These are phyloP conservation scores for Moniliella sp. DNA, from an alignment of 1,284 basidiomycete species.

Conservation along the genomic window DNA sequence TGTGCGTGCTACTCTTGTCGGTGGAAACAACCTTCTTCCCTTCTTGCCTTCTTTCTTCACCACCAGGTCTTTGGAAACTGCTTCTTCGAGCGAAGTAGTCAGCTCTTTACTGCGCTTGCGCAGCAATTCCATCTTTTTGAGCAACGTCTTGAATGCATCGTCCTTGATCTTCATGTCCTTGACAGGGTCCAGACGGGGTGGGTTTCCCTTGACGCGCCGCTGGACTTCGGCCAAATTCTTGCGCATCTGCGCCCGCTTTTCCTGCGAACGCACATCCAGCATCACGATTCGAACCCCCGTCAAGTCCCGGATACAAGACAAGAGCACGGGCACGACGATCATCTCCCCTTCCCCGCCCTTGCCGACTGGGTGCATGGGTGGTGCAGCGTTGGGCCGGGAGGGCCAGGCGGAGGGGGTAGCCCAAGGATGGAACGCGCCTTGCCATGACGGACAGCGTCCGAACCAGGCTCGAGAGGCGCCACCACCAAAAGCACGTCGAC, in stretches of 20 bases:
- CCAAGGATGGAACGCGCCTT: not conserved
- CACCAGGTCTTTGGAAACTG: no score
- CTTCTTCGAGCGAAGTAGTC: constrained; percentile 4
- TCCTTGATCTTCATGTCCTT: constrained; percentile 92
- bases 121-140: constrained; percentile 24
- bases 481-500: constrained; percentile 67
- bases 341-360: constrained; percentile 51
- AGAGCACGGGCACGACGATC: constrained; percentile 65
- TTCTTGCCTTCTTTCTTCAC: no score
- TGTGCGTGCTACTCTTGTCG: no score
- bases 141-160: constrained; percentile 63
- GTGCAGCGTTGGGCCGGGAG: no score
- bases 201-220: constrained; percentile 55
- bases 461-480: not conserved
- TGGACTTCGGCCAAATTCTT: constrained; percentile 76
- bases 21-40: no score
- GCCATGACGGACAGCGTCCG: not conserved
- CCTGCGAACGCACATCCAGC: constrained; percentile 58
- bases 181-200: constrained; percentile 70
- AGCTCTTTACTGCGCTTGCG: constrained; percentile 10
- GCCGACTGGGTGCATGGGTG: no score
- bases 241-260: constrained; percentile 60
- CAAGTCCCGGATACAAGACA: constrained; percentile 66
- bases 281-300: constrained; percentile 68
- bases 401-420: no score